A percentile compares a stretch with the other conserved stretches of the same genome.
Evolutionary conservation across 2,329 filamentous ascomycete species (phyloP).

Genomic region (Colletotrichum liaoningense): DNA sequence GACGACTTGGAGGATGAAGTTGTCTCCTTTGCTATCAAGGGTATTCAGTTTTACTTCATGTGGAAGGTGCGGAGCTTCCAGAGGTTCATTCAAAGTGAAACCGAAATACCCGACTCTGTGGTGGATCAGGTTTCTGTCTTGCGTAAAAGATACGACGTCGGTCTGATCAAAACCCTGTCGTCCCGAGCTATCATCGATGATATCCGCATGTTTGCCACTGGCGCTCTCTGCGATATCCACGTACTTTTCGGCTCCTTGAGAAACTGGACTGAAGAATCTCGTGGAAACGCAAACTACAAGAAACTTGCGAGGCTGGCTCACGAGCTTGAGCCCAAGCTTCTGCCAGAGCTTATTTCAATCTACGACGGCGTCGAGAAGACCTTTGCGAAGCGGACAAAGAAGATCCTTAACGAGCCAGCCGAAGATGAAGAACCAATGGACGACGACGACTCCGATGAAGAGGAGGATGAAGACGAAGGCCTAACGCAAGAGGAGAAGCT

Average conservation of each 20-base stretch:
- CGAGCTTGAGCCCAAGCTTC: constrained; percentile 71
- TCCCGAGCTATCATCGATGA: constrained; percentile 79
- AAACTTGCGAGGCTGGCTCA: constrained; percentile 72
- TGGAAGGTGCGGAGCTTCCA: constrained; percentile 82
- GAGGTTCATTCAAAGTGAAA: constrained; percentile 65
- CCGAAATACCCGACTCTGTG: constrained; percentile 65
- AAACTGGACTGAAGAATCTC: constrained; percentile 57
- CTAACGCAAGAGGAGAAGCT: constrained; percentile 69
- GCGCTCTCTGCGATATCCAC: constrained; percentile 84
- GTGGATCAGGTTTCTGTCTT: constrained; percentile 70
- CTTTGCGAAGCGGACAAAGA: constrained; percentile 77
- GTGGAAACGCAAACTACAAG: constrained; percentile 30
- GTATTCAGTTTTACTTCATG: constrained; percentile 90
- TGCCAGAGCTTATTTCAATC: constrained; percentile 79
- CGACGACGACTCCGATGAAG: constrained; percentile 67
- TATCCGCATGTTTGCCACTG: constrained; percentile 79
- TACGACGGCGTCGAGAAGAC: constrained; percentile 82
- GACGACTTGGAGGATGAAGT: constrained; percentile 85
- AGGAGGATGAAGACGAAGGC: constrained; percentile 65
- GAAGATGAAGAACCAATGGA: constrained; percentile 81
- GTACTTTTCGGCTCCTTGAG: constrained; percentile 82
- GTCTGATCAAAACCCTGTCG: constrained; percentile 76
- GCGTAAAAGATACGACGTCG: constrained; percentile 68
- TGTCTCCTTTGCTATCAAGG: constrained; percentile 79
- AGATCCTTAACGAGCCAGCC: constrained; percentile 70